Evolutionary conservation across 2,329 filamentous ascomycete species (phyloP).

Genomic region (Microdochium nivale): DNA sequence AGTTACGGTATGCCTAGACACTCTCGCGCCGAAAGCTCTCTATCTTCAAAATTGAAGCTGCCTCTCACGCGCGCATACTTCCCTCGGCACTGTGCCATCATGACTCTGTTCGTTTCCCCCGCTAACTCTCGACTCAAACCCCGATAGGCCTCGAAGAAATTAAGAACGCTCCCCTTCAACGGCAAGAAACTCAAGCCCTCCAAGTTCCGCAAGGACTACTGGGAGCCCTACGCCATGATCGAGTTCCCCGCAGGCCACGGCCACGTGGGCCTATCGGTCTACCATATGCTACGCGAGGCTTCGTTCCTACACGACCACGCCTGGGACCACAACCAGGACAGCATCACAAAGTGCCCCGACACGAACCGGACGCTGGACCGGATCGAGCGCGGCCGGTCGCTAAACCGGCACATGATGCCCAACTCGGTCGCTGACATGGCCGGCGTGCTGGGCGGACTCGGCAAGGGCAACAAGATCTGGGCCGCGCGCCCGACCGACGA

Average conservation of each 20-base stretch:
- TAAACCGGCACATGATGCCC: slow-evolving; percentile 49
- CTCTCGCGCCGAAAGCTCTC: too few relatives aligned
- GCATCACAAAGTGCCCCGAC: slow-evolving; percentile 30
- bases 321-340: slow-evolving; percentile 38
- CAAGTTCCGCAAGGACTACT: slow-evolving; percentile 59
- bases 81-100: too few relatives aligned
- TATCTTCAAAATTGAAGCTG: neutral
- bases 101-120: neutral
- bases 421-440: slow-evolving; percentile 58
- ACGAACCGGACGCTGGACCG: slow-evolving; percentile 22
- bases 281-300: slow-evolving; percentile 57
- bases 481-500: slow-evolving; percentile 11
- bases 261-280: slow-evolving; percentile 48
- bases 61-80: too few relatives aligned
- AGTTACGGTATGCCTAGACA: slow-evolving; percentile 30
- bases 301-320: slow-evolving; percentile 52
- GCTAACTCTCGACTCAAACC: too few relatives aligned
- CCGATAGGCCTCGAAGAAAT: slow-evolving; percentile 12
- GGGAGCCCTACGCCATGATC: slow-evolving; percentile 52
- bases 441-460: slow-evolving; percentile 41
- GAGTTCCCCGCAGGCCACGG: slow-evolving; percentile 44
- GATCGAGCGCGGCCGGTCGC: slow-evolving; percentile 36
- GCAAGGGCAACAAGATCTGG: slow-evolving; percentile 41
- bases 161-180: slow-evolving; percentile 41
- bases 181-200: slow-evolving; percentile 59